Percentiles rank a stretch among this genome's conserved stretches.
Conservation (phyloP, 345 rosid genomes). For the Linum lewisii region DNA sequence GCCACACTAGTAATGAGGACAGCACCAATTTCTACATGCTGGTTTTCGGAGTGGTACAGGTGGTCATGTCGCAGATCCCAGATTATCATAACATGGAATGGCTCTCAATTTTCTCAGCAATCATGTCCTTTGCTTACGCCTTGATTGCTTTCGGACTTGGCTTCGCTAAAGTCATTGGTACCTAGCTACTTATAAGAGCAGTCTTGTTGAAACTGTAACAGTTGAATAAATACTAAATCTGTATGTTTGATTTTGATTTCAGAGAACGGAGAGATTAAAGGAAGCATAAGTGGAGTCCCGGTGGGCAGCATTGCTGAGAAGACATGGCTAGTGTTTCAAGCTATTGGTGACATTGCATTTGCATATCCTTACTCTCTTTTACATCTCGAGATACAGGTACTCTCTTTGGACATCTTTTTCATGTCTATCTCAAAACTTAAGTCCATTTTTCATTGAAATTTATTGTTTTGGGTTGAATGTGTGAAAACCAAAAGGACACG, state of each 20-base stretch:
- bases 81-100: conserved; percentile 26
- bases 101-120: conserved; percentile 28
- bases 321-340: conserved; percentile 38
- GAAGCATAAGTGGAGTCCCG: conserved; percentile 42
- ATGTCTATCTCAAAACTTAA: too few relatives aligned
- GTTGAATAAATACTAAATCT: background rate
- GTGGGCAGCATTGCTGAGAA: conserved; percentile 26
- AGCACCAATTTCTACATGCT: conserved; percentile 11
- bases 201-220: background rate
- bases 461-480: background rate
- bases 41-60: conserved; percentile 22
- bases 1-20: conserved; percentile 1
- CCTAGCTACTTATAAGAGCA: background rate
- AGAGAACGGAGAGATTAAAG: conserved; percentile 35
- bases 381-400: conserved; percentile 61
- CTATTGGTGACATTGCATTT: conserved; percentile 55
- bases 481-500: conserved; percentile 20
- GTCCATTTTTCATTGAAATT: too few relatives aligned
- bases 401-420: too few relatives aligned
- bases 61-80: conserved; percentile 28
- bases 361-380: conserved; percentile 51
- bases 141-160: conserved; percentile 26
- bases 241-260: background rate
- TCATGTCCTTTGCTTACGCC: conserved; percentile 31
- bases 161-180: conserved; percentile 23